Percentiles rank a stretch among this genome's conserved stretches.
Conservation (phyloP, 2,329 filamentous ascomycete species). For the Myriangium duriaei region DNA sequence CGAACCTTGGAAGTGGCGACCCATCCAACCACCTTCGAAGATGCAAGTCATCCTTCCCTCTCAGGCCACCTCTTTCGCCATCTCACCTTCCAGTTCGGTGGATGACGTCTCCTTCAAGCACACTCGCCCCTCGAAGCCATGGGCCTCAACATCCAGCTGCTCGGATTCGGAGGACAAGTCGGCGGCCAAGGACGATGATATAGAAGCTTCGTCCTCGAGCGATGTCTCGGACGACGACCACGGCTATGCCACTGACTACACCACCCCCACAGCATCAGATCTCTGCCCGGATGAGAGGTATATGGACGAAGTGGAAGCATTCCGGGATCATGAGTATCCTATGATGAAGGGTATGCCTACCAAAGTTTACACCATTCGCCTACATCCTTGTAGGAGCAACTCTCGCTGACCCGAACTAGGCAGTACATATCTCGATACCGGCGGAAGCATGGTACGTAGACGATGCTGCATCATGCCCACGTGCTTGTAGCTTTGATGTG, state of each 20-base stretch:
- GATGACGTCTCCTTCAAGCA: conserved; percentile 4
- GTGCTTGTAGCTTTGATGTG: too few relatives aligned
- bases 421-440: conserved; percentile 71
- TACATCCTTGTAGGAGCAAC: too few relatives aligned
- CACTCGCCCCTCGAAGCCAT: not conserved
- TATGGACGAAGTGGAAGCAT: conserved; percentile 26
- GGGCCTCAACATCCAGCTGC: not conserved
- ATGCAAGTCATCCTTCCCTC: not conserved
- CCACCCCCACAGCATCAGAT: conserved; percentile 22
- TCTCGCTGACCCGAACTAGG: conserved; percentile 11
- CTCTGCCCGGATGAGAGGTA: conserved; percentile 20
- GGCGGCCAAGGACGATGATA: conserved; percentile 22
- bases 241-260: conserved; percentile 25
- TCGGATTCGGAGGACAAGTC: conserved; percentile 19
- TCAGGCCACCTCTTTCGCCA: not conserved
- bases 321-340: conserved; percentile 30
- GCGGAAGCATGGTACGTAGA: conserved; percentile 60
- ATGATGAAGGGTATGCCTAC: conserved; percentile 22
- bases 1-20: too few relatives aligned
- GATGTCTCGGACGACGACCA: conserved; percentile 12
- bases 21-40: too few relatives aligned
- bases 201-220: conserved; percentile 4
- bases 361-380: conserved; percentile 9
- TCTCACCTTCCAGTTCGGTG: conserved; percentile 8
- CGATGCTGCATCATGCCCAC: not conserved